Evolutionary conservation across 345 rosid genomes (phyloP), one percentile per base, ranked within the genome.

Genomic region (Eucalyptus decipiens): DNA sequence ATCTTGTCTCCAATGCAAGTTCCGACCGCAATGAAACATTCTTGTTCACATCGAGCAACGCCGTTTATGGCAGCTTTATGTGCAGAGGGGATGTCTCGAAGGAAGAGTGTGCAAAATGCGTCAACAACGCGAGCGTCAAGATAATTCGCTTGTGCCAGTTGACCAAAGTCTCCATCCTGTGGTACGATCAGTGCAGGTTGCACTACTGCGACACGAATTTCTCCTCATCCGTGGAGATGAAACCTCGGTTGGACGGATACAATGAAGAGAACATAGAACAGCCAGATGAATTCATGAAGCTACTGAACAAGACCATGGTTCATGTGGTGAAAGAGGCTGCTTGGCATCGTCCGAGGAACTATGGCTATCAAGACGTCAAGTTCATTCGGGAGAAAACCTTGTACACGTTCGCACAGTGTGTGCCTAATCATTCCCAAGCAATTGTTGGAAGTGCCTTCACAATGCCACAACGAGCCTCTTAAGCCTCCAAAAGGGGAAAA

Each of bases 111-210:
- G 83, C 80, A 45, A 8, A 16, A 32, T 93, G 94, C 26, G 89
- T 91, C 34, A n/a, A 3, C 8, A 56, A 34, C 6, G 93, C 93
- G 26, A 86, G 86, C 9, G 47, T 54, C 60, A 21, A 34, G 3
- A 49, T 89, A 87, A 69, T 3, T 8, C 80, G 14, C 18, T 13
- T 6, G 1, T 93, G 93, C 69, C 62, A 86, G 6, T n/a, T 48
- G 34, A 45, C 86, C 23, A 86, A 40, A 18, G 48, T 87, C 16
- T 89, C 91, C 30, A 76, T 90, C 87, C 45, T 93, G 11, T 91
- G 92, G 94, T 91, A 91, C 26, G 94, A 93, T 28, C 14, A 88
- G 86, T 93, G 94, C 90, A 52, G 81, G 90, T 26, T 93, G 37
- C 90, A 90, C 17, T 93, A 93, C 88, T 90, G 92, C 7, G 28